Evolutionary conservation across 495 filamentous ascomycete species (phyloP), one percentile per base, ranked within the genome.

Genomic region (Penicillium bialowiezense): DNA sequence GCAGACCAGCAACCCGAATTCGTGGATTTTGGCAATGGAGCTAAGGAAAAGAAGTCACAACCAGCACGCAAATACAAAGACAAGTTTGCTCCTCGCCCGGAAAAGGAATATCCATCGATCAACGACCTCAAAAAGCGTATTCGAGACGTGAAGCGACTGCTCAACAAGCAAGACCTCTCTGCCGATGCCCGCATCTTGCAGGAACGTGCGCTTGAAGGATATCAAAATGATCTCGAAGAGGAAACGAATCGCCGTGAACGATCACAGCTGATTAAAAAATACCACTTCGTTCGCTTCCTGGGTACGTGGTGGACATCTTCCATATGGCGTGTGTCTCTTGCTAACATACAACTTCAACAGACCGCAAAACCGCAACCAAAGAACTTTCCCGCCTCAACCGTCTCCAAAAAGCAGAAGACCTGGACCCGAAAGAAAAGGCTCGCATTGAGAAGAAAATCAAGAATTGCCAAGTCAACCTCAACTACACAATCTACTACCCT

Each of bases 271-370:
- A 91, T 92, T 41, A 80, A 76, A 62, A 90, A 83, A 58, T 98
- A 96, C 62, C 92, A 96, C 63, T 96, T 93, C 81, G 87, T 97
- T 19, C 77, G 93, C 40, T 98, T 98, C 89, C 87, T 78, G 79
- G 91, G 70, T 75, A 64, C 41, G 62, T 58, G 13, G 1, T 8
- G 44, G 43, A 52, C 20, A 21, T 2, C 1, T 44, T 35, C 37
- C n/a, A 14, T 9, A 35, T 45, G 29, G 19, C 38, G 24, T 39
- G 2, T 13, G 35, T 19, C 4, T 31, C 36, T 12, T 49, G 36
- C 31, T 51, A 49, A 55, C 20, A 8, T 10, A 21, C 4, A 2
- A 17, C 26, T 44, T 31, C 14, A 44, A 14, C 57, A 95, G 92
- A 96, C 53, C 78, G 89, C 26, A 88, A 96, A 69, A 95, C 92